Conservation (phyloP, 257 asterid species). For the Solanum arcanum region DNA sequence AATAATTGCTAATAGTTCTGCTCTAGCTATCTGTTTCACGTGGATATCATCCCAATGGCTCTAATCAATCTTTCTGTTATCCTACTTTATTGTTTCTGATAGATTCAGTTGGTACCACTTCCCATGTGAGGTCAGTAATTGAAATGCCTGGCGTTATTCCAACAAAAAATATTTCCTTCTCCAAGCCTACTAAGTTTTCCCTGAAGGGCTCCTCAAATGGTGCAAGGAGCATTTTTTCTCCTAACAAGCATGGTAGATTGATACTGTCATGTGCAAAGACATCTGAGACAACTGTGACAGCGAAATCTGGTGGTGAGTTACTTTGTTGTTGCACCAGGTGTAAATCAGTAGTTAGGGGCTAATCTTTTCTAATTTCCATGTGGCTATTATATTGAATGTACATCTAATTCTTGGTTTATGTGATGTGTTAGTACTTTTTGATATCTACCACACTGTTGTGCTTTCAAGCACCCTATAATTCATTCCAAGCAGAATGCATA, state of each 20-base stretch:
- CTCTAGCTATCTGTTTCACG: not conserved
- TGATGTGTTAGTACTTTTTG: not conserved
- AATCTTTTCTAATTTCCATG: not conserved
- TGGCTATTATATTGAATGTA: not conserved
- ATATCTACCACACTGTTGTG: not conserved
- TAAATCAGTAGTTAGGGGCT: not conserved
- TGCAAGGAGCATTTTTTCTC: conserved; percentile 24
- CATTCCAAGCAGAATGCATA: not conserved
- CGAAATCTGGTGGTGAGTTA: conserved; percentile 44
- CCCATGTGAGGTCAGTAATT: conserved; percentile 26
- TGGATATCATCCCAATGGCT: not conserved
- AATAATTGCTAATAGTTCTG: not conserved
- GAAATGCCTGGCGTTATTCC: conserved; percentile 43
- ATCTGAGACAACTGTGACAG: conserved; percentile 40
- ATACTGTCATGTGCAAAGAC: conserved; percentile 46
- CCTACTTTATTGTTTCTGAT: conserved; percentile 2
- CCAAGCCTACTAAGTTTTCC: conserved; percentile 17
- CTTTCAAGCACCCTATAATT: not conserved
- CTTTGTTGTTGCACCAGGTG: not conserved
- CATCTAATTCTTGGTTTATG: not conserved
- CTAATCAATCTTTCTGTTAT: not conserved
- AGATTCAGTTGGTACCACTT: conserved; percentile 28
- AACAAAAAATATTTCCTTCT: conserved; percentile 21
- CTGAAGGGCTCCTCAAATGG: conserved; percentile 17
- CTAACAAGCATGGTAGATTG: conserved; percentile 29